Percentiles rank a stretch among this genome's conserved stretches.
These are phyloP conservation scores for Penicillium cosmopolitanum DNA, from an alignment of 495 filamentous ascomycete species.

Conservation along the genomic window DNA sequence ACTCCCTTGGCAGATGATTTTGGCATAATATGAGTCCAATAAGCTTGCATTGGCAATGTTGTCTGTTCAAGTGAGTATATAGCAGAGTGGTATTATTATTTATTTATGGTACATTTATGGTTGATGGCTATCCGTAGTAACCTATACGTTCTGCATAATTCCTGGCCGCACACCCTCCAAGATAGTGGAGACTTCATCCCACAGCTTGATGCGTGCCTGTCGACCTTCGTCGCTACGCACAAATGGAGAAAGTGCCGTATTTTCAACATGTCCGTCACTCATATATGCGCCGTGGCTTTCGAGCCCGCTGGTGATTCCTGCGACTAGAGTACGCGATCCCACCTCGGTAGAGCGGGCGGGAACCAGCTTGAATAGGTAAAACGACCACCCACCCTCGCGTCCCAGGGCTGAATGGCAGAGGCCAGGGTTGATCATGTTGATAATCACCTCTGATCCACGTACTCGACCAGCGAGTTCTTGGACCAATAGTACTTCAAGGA, in stretches of 20 bases:
- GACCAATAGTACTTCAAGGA: constrained; percentile 52
- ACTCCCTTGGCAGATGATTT: no score
- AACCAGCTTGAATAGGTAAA: constrained; percentile 25
- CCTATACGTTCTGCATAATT: constrained; percentile 27
- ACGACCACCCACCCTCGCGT: constrained; percentile 29
- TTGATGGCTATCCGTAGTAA: no score
- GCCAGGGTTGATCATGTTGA: constrained; percentile 59
- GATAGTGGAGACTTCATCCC: constrained; percentile 54
- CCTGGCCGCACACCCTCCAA: constrained; percentile 52
- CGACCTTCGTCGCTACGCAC: constrained; percentile 42
- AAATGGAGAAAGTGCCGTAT: constrained; percentile 32
- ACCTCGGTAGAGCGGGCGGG: constrained; percentile 50
- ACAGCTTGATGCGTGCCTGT: constrained; percentile 52
- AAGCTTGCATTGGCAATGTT: no score
- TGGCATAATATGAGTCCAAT: no score
- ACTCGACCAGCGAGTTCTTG: constrained; percentile 46
- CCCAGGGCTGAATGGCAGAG: constrained; percentile 50
- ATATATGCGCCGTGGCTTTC: constrained; percentile 56
- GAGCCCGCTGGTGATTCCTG: constrained; percentile 37
- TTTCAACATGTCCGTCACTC: constrained; percentile 30
- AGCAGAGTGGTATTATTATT: no score
- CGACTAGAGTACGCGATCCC: constrained; percentile 51
- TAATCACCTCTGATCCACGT: constrained; percentile 43
- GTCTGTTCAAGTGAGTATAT: no score
- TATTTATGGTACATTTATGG: no score